Percentiles rank a stretch among this genome's conserved stretches.
Evolutionary conservation across 2,329 filamentous ascomycete species (phyloP).

Genomic region (Colletotrichum sp.): DNA sequence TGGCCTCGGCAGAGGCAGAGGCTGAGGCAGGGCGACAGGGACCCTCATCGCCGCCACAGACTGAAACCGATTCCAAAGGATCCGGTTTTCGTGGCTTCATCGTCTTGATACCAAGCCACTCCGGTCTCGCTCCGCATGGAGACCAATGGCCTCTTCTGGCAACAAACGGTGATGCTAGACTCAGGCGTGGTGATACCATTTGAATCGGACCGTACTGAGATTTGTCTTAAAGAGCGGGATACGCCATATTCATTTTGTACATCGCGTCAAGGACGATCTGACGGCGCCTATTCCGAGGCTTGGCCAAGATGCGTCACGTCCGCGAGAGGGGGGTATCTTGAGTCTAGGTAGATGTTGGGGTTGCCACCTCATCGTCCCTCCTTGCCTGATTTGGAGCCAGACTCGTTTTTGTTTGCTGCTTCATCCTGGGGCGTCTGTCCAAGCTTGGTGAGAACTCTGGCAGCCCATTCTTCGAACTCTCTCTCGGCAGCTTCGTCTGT

Average conservation of each 20-base stretch:
- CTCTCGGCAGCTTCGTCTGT: constrained; percentile 58
- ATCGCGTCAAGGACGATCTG: neutral
- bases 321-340: neutral
- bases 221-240: constrained; percentile 6
- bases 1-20: neutral
- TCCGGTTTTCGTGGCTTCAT: constrained; percentile 14
- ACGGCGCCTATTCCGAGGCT: neutral
- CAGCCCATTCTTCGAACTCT: constrained; percentile 66
- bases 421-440: constrained; percentile 31
- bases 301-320: neutral
- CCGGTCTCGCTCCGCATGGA: constrained; percentile 11
- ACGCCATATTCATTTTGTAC: constrained; percentile 16
- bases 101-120: neutral
- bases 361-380: constrained; percentile 14
- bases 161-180: neutral
- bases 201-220: constrained; percentile 5
- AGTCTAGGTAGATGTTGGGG: constrained; percentile 5
- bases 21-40: neutral
- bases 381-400: constrained; percentile 14
- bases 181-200: neutral
- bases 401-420: neutral
- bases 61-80: constrained; percentile 7
- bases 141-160: neutral
- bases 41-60: neutral
- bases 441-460: constrained; percentile 58